phyloP scores from a whole-genome alignment of 1,284 basidiomycete genomes.

The Microbotryum intermedium region DNA sequence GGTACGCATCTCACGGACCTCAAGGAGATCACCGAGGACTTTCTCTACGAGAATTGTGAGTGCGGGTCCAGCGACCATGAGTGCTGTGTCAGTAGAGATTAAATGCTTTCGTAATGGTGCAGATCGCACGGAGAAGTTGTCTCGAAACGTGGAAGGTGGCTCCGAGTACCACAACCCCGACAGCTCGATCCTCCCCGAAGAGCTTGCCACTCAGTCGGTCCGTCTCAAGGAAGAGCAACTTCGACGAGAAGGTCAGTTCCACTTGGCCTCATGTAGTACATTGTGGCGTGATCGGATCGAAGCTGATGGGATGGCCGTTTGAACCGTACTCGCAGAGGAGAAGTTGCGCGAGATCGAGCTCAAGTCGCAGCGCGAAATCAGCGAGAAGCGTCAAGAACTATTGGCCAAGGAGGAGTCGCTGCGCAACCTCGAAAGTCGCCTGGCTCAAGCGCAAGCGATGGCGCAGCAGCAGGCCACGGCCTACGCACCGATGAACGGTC shows the following conservation, averaged over 20 bases:
- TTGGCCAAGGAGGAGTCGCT: conserved; percentile 42
- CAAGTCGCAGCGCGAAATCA: conserved; percentile 96
- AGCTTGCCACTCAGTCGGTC: conserved; percentile 90
- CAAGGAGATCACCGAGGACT: conserved; percentile 1
- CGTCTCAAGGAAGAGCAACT: conserved; percentile 97
- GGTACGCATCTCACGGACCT: conserved; percentile 81
- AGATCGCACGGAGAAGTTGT: conserved; percentile 64
- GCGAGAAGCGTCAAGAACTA: conserved; percentile 94
- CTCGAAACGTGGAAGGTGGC: conserved; percentile 68
- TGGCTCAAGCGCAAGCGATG: conserved; percentile 56
- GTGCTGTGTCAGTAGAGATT: no score
- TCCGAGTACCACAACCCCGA: neutral
- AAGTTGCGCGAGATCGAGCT: conserved; percentile 97
- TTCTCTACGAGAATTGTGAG: neutral
- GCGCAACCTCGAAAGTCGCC: conserved; percentile 77
- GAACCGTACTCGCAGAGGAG: conserved; percentile 61
- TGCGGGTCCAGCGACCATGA: no score
- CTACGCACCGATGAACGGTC: neutral
- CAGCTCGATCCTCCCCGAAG: conserved; percentile 70
- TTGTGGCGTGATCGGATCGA: no score
- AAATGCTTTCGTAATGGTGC: no score
- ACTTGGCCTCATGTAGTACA: no score
- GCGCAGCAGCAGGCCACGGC: neutral
- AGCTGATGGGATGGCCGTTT: no score
- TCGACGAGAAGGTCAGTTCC: conserved; percentile 58